Evolutionary conservation across 2,329 filamentous ascomycete species (phyloP).

Genomic region (Pseudogymnoascus sp.): DNA sequence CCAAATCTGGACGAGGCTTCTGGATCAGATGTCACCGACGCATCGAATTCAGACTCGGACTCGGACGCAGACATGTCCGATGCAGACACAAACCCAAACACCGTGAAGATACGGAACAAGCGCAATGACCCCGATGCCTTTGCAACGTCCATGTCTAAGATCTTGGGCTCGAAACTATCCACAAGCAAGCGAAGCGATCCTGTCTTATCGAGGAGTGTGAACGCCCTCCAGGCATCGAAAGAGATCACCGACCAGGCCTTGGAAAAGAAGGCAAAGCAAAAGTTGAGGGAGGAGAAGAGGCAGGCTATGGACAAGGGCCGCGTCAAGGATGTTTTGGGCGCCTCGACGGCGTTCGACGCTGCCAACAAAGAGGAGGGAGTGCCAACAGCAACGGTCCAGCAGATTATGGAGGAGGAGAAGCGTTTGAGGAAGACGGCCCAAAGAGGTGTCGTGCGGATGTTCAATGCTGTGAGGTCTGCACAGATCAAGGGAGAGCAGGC

Average conservation of each 20-base stretch:
- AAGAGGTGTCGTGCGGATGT: slow-evolving; percentile 88
- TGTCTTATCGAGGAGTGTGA: slow-evolving; percentile 76
- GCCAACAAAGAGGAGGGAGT: slow-evolving; percentile 34
- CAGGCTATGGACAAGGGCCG: slow-evolving; percentile 77
- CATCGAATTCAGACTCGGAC: slow-evolving; percentile 13
- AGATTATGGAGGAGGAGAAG: slow-evolving; percentile 66
- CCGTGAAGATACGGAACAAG: slow-evolving; percentile 53
- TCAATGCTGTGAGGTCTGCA: slow-evolving; percentile 88
- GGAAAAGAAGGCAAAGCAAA: slow-evolving; percentile 71
- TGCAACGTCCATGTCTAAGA: slow-evolving; percentile 87
- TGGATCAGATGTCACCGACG: slow-evolving; percentile 20
- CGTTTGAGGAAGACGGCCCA: slow-evolving; percentile 80
- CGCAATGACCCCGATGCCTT: slow-evolving; percentile 89
- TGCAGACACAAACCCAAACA: slow-evolving; percentile 36
- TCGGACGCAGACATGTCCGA: slow-evolving; percentile 28
- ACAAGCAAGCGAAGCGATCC: slow-evolving; percentile 77
- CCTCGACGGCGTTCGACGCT: slow-evolving; percentile 45
- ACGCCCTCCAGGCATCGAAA: slow-evolving; percentile 64
- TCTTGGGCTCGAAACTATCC: slow-evolving; percentile 82
- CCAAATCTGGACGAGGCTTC: slow-evolving; percentile 22
- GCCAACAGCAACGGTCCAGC: slow-evolving; percentile 41
- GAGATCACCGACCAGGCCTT: slow-evolving; percentile 69
- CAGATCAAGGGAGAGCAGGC: slow-evolving; percentile 83
- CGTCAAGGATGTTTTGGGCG: slow-evolving; percentile 74
- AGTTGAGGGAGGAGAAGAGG: slow-evolving; percentile 74